Conservation (phyloP, 495 filamentous ascomycete genomes). For the Podospora tetraspora region DNA sequence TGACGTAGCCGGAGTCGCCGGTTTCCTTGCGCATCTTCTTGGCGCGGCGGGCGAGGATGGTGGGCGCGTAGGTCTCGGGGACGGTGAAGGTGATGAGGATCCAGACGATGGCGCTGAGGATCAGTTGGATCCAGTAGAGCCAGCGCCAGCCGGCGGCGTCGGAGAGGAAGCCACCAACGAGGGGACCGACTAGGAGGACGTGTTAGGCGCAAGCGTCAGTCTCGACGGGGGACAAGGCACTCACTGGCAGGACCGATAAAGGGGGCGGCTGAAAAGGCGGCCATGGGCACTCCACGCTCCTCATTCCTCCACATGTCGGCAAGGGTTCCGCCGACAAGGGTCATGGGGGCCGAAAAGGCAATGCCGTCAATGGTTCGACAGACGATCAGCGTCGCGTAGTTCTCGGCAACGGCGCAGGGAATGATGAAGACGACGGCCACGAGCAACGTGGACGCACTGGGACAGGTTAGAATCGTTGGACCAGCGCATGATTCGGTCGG, state of each 20-base stretch:
- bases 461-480: neutral
- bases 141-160: slow-evolving; percentile 71
- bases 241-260: slow-evolving; percentile 68
- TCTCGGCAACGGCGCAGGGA: slow-evolving; percentile 68
- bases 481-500: neutral
- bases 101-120: slow-evolving; percentile 61
- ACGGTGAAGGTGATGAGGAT: slow-evolving; percentile 71
- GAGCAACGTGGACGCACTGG: slow-evolving; percentile 48
- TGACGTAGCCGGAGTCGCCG: slow-evolving; percentile 59
- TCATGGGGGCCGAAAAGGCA: slow-evolving; percentile 79
- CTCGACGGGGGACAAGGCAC: slow-evolving; percentile 9
- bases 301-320: slow-evolving; percentile 80
- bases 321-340: slow-evolving; percentile 71
- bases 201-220: slow-evolving; percentile 11
- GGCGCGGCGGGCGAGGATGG: slow-evolving; percentile 59
- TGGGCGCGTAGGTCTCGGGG: slow-evolving; percentile 74
- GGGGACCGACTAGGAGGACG: slow-evolving; percentile 48
- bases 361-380: slow-evolving; percentile 73
- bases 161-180: slow-evolving; percentile 69
- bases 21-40: slow-evolving; percentile 61
- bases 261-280: slow-evolving; percentile 75
- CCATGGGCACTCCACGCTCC: slow-evolving; percentile 79
- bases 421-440: slow-evolving; percentile 72
- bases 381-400: slow-evolving; percentile 68
- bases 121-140: slow-evolving; percentile 81